Conservation (phyloP, 2,329 filamentous ascomycete species). For the Fusarium penzigii region DNA sequence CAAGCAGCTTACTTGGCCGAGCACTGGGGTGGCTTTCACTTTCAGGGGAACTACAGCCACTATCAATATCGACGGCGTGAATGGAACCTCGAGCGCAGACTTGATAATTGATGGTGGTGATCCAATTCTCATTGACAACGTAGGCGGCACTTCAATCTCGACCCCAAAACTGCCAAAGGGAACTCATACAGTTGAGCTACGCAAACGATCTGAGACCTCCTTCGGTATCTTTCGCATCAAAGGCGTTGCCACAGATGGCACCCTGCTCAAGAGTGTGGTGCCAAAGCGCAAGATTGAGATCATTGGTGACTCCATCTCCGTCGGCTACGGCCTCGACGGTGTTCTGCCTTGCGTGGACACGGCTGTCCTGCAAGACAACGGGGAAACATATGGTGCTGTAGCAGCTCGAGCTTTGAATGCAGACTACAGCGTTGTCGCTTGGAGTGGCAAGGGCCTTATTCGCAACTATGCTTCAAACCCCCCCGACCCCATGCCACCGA, state of each 20-base stretch:
- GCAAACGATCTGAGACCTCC: constrained; percentile 16
- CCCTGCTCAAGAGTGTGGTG: constrained; percentile 20
- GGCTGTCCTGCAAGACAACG: constrained; percentile 40
- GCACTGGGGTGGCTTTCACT: constrained; percentile 42
- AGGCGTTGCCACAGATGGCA: constrained; percentile 9
- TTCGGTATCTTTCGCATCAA: constrained; percentile 10
- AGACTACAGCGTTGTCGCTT: constrained; percentile 45
- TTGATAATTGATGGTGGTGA: constrained; percentile 13
- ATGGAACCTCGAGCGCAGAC: constrained; percentile 14
- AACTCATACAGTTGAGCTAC: constrained; percentile 17
- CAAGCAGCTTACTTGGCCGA: constrained; percentile 46
- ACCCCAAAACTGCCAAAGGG: constrained; percentile 7
- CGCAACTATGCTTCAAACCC: constrained; percentile 38
- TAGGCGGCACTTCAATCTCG: constrained; percentile 7
- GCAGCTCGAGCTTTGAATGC: constrained; percentile 42
- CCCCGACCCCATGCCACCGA: constrained; percentile 34
- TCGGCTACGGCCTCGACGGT: constrained; percentile 46
- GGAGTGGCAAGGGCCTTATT: constrained; percentile 45
- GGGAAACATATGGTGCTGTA: constrained; percentile 44
- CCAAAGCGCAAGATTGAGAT: constrained; percentile 42
- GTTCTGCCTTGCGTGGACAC: constrained; percentile 40
- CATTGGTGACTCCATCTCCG: constrained; percentile 47
- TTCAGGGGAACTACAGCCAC: constrained; percentile 42
- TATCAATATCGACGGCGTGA: constrained; percentile 26
- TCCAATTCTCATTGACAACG: constrained; percentile 11